Evolutionary conservation across 352 stramenopile genomes (phyloP).

Genomic region (Bremia lactucae): DNA sequence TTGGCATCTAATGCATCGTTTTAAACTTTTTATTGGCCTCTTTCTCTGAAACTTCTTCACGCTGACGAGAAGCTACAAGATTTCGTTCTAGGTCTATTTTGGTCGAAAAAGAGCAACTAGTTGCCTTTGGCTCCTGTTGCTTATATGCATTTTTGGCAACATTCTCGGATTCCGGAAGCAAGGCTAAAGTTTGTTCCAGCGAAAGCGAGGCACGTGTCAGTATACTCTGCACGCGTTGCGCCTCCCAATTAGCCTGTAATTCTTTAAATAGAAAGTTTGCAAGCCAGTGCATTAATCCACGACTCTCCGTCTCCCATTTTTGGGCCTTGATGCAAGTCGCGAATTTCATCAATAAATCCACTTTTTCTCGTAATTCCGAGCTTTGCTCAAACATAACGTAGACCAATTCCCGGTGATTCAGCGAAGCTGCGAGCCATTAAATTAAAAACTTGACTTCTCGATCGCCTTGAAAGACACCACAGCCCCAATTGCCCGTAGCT

Average conservation of each 20-base stretch:
- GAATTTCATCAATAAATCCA: conserved; percentile 20
- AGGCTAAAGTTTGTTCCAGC: conserved; percentile 10
- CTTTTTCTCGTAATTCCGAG: conserved; percentile 30
- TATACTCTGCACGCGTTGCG: conserved; percentile 5
- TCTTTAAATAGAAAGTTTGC: conserved; percentile 21
- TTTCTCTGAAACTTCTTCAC: no score
- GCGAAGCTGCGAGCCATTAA: conserved; percentile 68
- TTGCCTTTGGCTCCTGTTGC: no score
- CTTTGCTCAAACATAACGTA: conserved; percentile 54
- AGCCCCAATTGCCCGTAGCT: conserved; percentile 76
- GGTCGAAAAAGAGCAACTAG: no score
- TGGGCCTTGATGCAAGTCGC: conserved; percentile 6
- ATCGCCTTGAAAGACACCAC: conserved; percentile 63
- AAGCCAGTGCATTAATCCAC: conserved; percentile 18
- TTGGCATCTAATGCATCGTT: no score
- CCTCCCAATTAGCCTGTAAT: not conserved
- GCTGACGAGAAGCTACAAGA: no score
- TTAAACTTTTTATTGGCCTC: no score
- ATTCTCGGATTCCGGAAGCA: no score
- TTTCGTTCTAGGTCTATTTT: no score
- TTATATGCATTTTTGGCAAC: no score
- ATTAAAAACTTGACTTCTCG: conserved; percentile 73
- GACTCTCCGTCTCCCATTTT: conserved; percentile 17
- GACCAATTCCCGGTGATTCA: conserved; percentile 32
- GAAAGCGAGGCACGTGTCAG: conserved; percentile 12